These are phyloP conservation scores for Nepenthes mirabilis DNA, from an alignment of 148 eudicot genomes.

Conservation along the genomic window DNA sequence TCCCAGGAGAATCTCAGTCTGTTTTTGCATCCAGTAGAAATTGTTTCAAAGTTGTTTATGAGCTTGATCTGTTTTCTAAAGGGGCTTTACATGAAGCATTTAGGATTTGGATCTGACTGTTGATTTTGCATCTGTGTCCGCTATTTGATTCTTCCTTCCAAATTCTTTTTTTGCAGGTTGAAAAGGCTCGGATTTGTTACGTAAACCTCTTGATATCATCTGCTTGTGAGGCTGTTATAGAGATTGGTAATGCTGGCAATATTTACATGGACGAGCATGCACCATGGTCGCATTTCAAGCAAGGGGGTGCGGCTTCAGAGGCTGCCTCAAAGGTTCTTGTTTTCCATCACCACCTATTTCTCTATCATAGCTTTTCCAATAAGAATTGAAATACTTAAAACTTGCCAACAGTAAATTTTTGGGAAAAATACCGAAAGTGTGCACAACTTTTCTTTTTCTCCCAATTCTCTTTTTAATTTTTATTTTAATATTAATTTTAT, in stretches of 20 bases:
- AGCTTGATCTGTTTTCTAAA: too few species aligned
- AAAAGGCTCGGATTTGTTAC: slow-evolving; percentile 57
- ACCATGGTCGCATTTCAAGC: slow-evolving; percentile 96
- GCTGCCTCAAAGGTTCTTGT: slow-evolving; percentile 75
- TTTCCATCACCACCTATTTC: neutral
- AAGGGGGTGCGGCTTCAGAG: slow-evolving; percentile 77
- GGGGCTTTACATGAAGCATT: too few species aligned
- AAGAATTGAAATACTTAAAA: neutral
- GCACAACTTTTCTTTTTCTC: too few species aligned
- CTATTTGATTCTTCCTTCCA: neutral
- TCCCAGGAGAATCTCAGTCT: too few species aligned
- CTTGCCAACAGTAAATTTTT: too few species aligned
- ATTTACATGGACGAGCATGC: slow-evolving; percentile 82
- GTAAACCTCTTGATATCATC: slow-evolving; percentile 65
- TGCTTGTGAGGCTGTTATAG: slow-evolving; percentile 90
- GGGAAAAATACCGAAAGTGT: too few species aligned
- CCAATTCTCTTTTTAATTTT: too few species aligned
- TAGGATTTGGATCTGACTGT: too few species aligned
- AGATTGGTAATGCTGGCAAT: slow-evolving; percentile 93
- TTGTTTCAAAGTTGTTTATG: too few species aligned
- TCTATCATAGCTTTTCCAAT: neutral
- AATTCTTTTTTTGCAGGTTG: slow-evolving; percentile 37
- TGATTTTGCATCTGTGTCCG: too few species aligned
- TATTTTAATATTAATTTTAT: too few species aligned
- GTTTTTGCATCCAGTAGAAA: too few species aligned